Conservation (phyloP, 2,329 filamentous ascomycete species). For the Aspergillus novofumigatus region DNA sequence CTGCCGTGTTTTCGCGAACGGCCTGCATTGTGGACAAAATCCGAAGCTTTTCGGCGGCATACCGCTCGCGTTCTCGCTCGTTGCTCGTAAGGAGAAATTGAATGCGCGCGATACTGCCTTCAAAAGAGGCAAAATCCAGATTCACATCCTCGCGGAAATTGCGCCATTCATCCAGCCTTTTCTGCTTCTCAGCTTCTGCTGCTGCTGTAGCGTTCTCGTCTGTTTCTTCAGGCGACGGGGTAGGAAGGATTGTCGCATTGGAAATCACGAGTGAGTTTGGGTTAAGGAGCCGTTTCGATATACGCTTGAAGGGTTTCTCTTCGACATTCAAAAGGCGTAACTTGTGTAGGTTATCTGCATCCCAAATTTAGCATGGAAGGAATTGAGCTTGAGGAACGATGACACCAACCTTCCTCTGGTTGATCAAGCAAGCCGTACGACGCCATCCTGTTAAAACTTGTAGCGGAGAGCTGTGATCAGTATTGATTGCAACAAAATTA, state of each 20-base stretch:
- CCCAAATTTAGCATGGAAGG: slow-evolving; percentile 14
- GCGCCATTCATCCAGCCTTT: slow-evolving; percentile 53
- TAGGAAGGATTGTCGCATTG: slow-evolving; percentile 55
- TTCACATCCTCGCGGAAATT: slow-evolving; percentile 77
- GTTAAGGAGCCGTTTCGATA: slow-evolving; percentile 73
- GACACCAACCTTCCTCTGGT: slow-evolving; percentile 50
- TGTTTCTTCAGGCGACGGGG: slow-evolving; percentile 61
- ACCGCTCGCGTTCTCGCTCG: slow-evolving; percentile 74
- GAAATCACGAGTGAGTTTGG: slow-evolving; percentile 61
- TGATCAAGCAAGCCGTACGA: slow-evolving; percentile 67
- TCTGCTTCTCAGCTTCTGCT: slow-evolving; percentile 47
- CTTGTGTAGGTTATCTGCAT: slow-evolving; percentile 74
- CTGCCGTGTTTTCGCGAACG: slow-evolving; percentile 70
- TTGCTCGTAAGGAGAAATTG: slow-evolving; percentile 85
- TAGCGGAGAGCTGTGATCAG: background rate
- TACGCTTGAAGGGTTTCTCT: slow-evolving; percentile 85
- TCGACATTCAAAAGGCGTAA: slow-evolving; percentile 82
- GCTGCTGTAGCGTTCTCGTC: slow-evolving; percentile 41
- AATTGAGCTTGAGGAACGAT: slow-evolving; percentile 1
- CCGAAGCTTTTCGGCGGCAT: slow-evolving; percentile 71
- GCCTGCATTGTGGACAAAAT: slow-evolving; percentile 74
- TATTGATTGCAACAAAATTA: background rate
- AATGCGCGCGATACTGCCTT: slow-evolving; percentile 79
- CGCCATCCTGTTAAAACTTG: slow-evolving; percentile 40
- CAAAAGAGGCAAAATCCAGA: slow-evolving; percentile 84